Conservation (phyloP, 2,329 filamentous ascomycete species). For the Coniochaeta sp. region DNA sequence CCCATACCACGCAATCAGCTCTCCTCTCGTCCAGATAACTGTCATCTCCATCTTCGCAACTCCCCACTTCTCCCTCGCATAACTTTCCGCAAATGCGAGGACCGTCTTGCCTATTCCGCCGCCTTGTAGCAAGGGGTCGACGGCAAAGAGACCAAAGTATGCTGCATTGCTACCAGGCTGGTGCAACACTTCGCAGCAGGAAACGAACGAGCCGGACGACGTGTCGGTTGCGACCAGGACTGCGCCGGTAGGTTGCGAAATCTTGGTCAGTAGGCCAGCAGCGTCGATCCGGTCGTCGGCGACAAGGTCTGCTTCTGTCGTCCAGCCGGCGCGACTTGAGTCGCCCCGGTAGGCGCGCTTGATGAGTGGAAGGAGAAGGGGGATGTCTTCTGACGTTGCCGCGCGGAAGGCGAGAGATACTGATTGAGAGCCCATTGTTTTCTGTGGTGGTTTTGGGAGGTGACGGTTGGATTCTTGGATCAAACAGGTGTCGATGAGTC, state of each 20-base stretch:
- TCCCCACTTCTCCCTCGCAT: slow-evolving; percentile 24
- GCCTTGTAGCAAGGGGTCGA: slow-evolving; percentile 32
- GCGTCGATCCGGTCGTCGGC: slow-evolving; percentile 32
- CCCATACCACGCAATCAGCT: slow-evolving; percentile 38
- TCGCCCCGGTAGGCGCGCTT: slow-evolving; percentile 36
- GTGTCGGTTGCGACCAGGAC: slow-evolving; percentile 28
- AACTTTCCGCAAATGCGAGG: slow-evolving; percentile 30
- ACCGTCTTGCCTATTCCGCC: slow-evolving; percentile 34
- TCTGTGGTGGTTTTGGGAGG: background rate
- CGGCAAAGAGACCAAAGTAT: slow-evolving; percentile 42
- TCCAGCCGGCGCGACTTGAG: slow-evolving; percentile 33
- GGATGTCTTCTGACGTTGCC: background rate
- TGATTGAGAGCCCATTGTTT: background rate
- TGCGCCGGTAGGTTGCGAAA: slow-evolving; percentile 24
- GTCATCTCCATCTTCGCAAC: slow-evolving; percentile 30
- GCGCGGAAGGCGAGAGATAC: background rate
- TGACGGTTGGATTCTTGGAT: background rate
- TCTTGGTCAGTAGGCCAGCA: slow-evolving; percentile 27
- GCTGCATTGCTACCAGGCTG: slow-evolving; percentile 16
- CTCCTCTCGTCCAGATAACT: slow-evolving; percentile 33
- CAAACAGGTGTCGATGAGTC: background rate
- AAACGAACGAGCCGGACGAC: slow-evolving; percentile 19
- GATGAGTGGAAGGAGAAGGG: slow-evolving; percentile 27
- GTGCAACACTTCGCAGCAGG: slow-evolving; percentile 35
- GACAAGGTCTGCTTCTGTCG: slow-evolving; percentile 38